Conservation (phyloP, 1,139 yeast species). For the Blastobotrys buckinghamii region DNA sequence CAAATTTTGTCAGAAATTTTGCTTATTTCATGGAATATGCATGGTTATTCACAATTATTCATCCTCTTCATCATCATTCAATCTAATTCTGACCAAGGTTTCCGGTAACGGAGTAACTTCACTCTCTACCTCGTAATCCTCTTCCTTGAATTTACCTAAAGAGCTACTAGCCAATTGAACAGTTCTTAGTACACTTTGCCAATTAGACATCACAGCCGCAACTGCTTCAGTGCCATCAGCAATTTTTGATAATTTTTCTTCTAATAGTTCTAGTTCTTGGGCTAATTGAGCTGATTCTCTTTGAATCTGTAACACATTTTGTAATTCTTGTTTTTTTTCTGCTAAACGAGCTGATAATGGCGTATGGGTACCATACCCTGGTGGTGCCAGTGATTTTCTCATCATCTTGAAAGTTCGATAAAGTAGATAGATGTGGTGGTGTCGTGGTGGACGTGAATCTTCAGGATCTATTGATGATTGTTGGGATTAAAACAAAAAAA, state of each 20-base stretch:
- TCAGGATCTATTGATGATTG: too few relatives aligned
- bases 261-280: constrained; percentile 44
- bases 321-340: constrained; percentile 48
- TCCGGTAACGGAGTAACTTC: constrained; percentile 50
- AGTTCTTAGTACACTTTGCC: constrained; percentile 64
- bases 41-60: too few relatives aligned
- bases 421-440: not conserved
- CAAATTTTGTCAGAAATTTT: too few relatives aligned
- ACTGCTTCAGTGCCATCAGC: constrained; percentile 51
- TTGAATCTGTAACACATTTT: constrained; percentile 45
- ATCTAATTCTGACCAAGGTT: constrained; percentile 59
- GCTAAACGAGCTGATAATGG: constrained; percentile 27
- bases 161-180: constrained; percentile 58
- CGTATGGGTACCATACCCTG: constrained; percentile 1
- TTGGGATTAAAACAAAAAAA: not conserved
- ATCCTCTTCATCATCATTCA: constrained; percentile 36
- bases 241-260: constrained; percentile 44
- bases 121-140: constrained; percentile 38
- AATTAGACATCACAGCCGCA: constrained; percentile 44
- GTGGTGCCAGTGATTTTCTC: not conserved
- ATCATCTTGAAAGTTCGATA: not conserved
- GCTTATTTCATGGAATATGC: too few relatives aligned
- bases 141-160: constrained; percentile 39
- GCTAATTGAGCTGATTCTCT: constrained; percentile 45
- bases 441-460: too few relatives aligned